Evolutionary conservation across 2,329 filamentous ascomycete genomes (phyloP).

Genomic region (Cladophialophora psammophila): DNA sequence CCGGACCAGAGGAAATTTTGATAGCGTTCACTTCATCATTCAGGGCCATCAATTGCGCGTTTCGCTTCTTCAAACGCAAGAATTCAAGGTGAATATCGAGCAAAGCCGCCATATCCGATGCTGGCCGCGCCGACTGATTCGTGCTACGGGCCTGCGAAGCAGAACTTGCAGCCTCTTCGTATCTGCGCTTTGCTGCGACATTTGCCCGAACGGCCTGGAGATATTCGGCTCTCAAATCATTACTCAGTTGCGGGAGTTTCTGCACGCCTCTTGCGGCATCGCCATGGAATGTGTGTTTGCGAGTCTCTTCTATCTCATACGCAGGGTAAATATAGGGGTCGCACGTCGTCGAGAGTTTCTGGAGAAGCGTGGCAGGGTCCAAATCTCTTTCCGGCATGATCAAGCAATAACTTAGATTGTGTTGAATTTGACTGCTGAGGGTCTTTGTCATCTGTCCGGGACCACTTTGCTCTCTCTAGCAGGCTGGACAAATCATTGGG

Average conservation of each 20-base stretch:
- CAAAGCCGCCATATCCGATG: background rate
- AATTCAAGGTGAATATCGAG: conserved; percentile 25
- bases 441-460: too few relatives aligned
- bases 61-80: conserved; percentile 21
- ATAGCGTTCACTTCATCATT: conserved; percentile 26
- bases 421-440: too few relatives aligned
- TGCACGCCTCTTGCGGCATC: background rate
- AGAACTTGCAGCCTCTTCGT: background rate
- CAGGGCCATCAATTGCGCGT: conserved; percentile 19
- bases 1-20: background rate
- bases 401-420: background rate
- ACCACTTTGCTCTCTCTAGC: too few relatives aligned
- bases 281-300: background rate
- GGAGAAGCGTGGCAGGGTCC: background rate
- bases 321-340: background rate
- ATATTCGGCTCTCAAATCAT: conserved; percentile 32
- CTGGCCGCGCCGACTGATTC: background rate
- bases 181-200: conserved; percentile 20
- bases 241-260: background rate
- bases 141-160: background rate
- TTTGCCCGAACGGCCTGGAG: conserved; percentile 28
- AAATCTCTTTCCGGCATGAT: background rate
- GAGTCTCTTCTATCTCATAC: background rate
- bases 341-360: conserved; percentile 1
- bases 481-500: too few relatives aligned